A percentile compares a stretch with the other conserved stretches of the same genome.
phyloP scores from a whole-genome alignment of 331 rosid genomes.

The Quercus lobata region DNA sequence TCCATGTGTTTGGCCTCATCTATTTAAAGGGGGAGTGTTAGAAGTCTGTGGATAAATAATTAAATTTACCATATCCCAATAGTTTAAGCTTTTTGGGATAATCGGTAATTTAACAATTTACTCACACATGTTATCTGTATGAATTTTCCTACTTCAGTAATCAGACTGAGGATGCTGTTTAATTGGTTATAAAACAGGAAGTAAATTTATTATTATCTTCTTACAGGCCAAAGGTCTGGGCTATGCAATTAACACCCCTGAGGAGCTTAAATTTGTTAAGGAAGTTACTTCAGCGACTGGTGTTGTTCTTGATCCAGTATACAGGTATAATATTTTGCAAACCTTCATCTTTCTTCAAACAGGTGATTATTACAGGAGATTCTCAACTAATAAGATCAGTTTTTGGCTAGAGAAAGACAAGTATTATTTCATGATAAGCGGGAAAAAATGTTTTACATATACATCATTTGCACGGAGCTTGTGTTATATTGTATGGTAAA shows the following conservation, averaged over 20 bases:
- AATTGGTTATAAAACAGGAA: slow-evolving; percentile 11
- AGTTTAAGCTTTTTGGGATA: too few species aligned
- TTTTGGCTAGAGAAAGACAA: neutral
- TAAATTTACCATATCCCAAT: too few species aligned
- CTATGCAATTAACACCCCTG: slow-evolving; percentile 77
- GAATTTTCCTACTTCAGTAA: slow-evolving; percentile 1
- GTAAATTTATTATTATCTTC: slow-evolving; percentile 12
- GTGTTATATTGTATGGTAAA: neutral
- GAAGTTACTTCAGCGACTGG: slow-evolving; percentile 83
- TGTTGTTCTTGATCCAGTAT: slow-evolving; percentile 89
- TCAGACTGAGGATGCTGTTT: slow-evolving; percentile 6
- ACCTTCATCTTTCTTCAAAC: neutral
- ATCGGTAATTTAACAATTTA: neutral
- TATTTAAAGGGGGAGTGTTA: too few species aligned
- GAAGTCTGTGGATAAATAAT: too few species aligned
- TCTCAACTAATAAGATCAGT: neutral
- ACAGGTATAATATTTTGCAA: slow-evolving; percentile 45
- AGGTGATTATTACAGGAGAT: neutral
- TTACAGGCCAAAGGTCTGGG: slow-evolving; percentile 88
- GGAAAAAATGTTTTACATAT: neutral
- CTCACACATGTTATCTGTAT: slow-evolving; percentile 1
- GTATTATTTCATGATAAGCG: neutral
- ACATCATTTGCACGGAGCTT: neutral
- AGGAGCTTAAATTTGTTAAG: slow-evolving; percentile 72
- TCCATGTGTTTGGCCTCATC: too few species aligned